Conservation (phyloP, 768 basidiomycete species). For the Mycena amicta region DNA sequence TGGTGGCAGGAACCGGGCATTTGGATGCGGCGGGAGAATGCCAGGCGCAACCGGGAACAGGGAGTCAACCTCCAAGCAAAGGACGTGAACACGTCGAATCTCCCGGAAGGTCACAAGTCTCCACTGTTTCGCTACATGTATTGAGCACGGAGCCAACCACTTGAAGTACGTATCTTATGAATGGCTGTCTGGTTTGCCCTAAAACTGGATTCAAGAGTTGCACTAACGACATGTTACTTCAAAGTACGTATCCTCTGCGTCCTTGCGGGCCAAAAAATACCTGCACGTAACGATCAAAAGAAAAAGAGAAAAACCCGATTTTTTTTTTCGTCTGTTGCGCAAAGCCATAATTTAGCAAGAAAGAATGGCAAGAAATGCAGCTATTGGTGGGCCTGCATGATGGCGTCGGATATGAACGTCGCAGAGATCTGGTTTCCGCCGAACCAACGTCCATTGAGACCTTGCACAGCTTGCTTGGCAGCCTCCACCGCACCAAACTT, state of each 20-base stretch:
- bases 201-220: conserved; percentile 1
- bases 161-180: conserved; percentile 2
- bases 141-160: conserved; percentile 27
- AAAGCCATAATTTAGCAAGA: conserved; percentile 38
- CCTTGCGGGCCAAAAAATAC: conserved; percentile 20
- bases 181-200: conserved; percentile 6
- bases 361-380: conserved; percentile 8
- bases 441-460: conserved; percentile 96
- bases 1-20: conserved; percentile 46
- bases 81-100: conserved; percentile 47
- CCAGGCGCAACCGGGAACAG: conserved; percentile 43
- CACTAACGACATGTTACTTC: conserved; percentile 5
- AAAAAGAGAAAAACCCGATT: conserved; percentile 33
- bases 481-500: conserved; percentile 82
- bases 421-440: conserved; percentile 89
- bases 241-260: conserved; percentile 5
- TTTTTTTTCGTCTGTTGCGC: conserved; percentile 31
- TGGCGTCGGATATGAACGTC: conserved; percentile 87
- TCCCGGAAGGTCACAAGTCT: conserved; percentile 44
- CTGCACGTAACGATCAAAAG: conserved; percentile 31
- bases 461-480: conserved; percentile 83
- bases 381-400: conserved; percentile 90
- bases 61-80: conserved; percentile 42
- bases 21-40: conserved; percentile 55
- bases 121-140: conserved; percentile 53